Evolutionary conservation across 768 basidiomycete genomes (phyloP), one percentile per base, ranked within the genome.

Genomic region (Tricholomella constricta): DNA sequence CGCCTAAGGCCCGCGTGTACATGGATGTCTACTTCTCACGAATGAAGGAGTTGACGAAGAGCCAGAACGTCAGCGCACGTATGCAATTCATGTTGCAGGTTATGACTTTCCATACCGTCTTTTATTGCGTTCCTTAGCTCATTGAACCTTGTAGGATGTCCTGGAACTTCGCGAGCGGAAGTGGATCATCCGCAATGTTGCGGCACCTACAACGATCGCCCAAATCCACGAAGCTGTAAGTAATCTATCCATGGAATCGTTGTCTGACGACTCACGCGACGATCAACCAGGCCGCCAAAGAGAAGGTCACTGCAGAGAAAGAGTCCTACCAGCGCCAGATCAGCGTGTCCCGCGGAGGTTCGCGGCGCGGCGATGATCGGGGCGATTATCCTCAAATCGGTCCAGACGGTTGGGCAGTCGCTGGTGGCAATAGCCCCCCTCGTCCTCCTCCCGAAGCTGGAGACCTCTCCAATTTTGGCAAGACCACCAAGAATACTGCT

Each of bases 51-150:
- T 76, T 98, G 57, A 75, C 81, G 36, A 87, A 86, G 74, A 91
- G 84, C 61, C 70, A 61, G 14, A 86, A 88, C 48, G 85, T 97
- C 56, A 85, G 83, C 53, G 81, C 93, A 15, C 88, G 97, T 62
- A 91, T 98, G 82, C 85, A 87, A 51, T 98, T 90, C 73, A 97
- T 98, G 94, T 79, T 99, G 52, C 85, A 92, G 85, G 95, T 96
- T 73, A 32, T 2, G 22, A 10, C 48, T 12, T 47, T 55, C 9
- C 42, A 20, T 26, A 11, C 22, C 48, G 49, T 9, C 9, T 52
- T 12, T 32, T 42, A n/a, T n/a, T n/a, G n/a, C 15, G 40, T 6
- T 50, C 32, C 59, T 51, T 43, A 51, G 45, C 44, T 23, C 48
- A 20, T 44, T 58, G 31, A 26, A 31, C 56, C 38, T 32, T 19